Conservation (phyloP, 2,329 filamentous ascomycete species). For the Diplocarpon mali region DNA sequence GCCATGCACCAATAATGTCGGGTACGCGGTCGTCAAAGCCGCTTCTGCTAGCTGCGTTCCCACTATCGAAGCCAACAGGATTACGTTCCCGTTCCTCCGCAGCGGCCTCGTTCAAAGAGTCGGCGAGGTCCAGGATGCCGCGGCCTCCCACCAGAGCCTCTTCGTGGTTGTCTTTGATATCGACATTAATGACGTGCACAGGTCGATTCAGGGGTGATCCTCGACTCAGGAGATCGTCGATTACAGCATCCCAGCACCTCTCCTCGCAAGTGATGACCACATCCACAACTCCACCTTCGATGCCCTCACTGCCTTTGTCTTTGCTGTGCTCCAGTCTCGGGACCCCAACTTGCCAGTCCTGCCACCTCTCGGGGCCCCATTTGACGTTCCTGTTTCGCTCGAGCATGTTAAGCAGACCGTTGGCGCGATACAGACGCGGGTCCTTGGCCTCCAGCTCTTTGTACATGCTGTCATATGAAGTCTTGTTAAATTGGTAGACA, state of each 20-base stretch:
- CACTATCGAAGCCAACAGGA: conserved; percentile 56
- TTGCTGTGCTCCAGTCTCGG: conserved; percentile 66
- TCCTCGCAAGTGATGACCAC: conserved; percentile 97
- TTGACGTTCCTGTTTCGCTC: conserved; percentile 86
- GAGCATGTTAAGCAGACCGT: conserved; percentile 92
- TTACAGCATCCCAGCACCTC: conserved; percentile 93
- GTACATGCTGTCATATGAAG: conserved; percentile 90
- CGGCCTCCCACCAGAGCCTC: conserved; percentile 84
- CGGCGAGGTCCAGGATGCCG: conserved; percentile 84
- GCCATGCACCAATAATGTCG: conserved; percentile 84
- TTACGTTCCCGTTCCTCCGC: conserved; percentile 60
- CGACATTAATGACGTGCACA: conserved; percentile 96
- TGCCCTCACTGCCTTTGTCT: conserved; percentile 68
- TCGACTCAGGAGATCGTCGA: conserved; percentile 82
- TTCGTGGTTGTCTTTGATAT: conserved; percentile 97
- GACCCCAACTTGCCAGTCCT: conserved; percentile 87
- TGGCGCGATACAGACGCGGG: conserved; percentile 74
- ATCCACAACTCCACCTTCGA: conserved; percentile 83
- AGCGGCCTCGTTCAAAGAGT: conserved; percentile 72
- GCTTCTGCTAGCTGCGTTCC: conserved; percentile 52
- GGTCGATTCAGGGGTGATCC: conserved; percentile 81
- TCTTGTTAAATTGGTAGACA: conserved; percentile 96
- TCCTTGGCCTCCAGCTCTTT: conserved; percentile 83
- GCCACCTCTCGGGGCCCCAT: conserved; percentile 92
- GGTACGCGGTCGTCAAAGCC: conserved; percentile 91